A percentile compares a stretch with the other conserved stretches of the same genome.
These are phyloP conservation scores for Pseudocercospora fijiensis DNA, from an alignment of 2,329 filamentous ascomycete genomes.

Conservation along the genomic window DNA sequence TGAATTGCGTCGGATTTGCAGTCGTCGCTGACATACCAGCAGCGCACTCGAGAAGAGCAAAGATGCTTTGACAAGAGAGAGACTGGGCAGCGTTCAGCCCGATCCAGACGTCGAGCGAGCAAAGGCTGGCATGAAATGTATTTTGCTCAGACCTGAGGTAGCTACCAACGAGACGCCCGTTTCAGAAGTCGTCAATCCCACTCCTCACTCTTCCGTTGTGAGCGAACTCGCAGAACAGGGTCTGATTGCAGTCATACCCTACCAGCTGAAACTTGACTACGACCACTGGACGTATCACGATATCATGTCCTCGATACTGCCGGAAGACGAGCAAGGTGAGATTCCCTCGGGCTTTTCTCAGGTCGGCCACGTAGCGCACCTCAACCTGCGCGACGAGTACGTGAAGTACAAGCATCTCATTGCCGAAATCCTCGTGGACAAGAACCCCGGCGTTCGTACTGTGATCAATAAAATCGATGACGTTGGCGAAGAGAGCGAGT, in stretches of 20 bases:
- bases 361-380: constrained; percentile 87
- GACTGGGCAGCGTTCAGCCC: constrained; percentile 61
- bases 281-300: constrained; percentile 84
- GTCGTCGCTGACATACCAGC: background rate
- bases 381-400: constrained; percentile 83
- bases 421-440: constrained; percentile 82
- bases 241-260: constrained; percentile 71
- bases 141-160: constrained; percentile 48
- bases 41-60: constrained; percentile 63
- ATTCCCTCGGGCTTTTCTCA: constrained; percentile 83
- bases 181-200: background rate
- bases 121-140: constrained; percentile 45
- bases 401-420: constrained; percentile 84
- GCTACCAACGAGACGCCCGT: constrained; percentile 25
- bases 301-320: constrained; percentile 77
- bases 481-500: constrained; percentile 81
- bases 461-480: constrained; percentile 96
- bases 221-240: constrained; percentile 66
- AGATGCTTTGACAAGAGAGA: constrained; percentile 65
- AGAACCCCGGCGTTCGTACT: constrained; percentile 76
- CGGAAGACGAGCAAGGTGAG: constrained; percentile 74
- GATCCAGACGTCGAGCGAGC: constrained; percentile 61
- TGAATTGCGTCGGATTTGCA: background rate
- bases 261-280: constrained; percentile 74
- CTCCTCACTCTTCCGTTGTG: constrained; percentile 74